Conservation (phyloP, 257 asterid genomes). For the Nicotiana knightiana region DNA sequence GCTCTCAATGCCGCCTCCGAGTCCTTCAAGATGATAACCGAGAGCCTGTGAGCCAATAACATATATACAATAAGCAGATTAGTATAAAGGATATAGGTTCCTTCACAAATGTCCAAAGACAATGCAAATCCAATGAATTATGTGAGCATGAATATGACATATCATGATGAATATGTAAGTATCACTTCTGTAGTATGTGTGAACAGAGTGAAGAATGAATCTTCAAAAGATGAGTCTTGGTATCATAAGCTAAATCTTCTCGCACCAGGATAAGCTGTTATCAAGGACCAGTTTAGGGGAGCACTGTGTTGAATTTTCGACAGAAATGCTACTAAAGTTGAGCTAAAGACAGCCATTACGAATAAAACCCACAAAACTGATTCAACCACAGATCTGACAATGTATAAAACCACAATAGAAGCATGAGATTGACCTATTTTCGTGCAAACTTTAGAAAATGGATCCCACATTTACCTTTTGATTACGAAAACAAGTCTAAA, state of each 20-base stretch:
- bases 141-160: neutral
- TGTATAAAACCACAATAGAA: neutral
- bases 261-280: neutral
- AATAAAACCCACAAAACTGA: neutral
- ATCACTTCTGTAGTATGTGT: neutral
- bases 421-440: neutral
- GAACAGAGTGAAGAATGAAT: neutral
- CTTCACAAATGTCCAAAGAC: neutral
- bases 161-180: neutral
- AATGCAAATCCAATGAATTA: neutral
- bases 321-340: neutral
- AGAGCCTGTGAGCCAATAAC: constrained; percentile 48
- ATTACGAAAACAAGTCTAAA: neutral
- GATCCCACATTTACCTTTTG: neutral
- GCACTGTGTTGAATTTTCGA: neutral
- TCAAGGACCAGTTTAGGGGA: neutral
- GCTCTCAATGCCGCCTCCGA: constrained; percentile 73
- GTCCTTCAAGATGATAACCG: constrained; percentile 57
- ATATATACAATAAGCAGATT: constrained; percentile 3
- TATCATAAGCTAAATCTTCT: neutral
- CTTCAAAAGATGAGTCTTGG: neutral
- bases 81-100: neutral
- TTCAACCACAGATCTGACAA: neutral
- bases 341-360: neutral
- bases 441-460: neutral